These are phyloP conservation scores for Microascus cirrosus DNA, from an alignment of 2,329 filamentous ascomycete genomes.

Conservation along the genomic window DNA sequence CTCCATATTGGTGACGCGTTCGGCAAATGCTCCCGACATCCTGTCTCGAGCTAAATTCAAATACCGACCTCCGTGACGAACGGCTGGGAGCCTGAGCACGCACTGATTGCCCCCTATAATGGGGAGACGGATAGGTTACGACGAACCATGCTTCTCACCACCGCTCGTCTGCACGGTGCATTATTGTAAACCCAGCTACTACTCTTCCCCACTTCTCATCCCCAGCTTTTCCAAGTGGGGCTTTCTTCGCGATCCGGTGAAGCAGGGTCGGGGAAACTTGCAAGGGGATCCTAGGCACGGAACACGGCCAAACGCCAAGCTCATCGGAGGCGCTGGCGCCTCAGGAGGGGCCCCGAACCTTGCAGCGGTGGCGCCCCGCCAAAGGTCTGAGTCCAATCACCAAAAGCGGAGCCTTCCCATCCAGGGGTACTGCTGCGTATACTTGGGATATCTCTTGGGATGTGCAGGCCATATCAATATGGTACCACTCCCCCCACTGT, in stretches of 20 bases:
- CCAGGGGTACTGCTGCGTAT: neutral
- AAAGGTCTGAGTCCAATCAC: neutral
- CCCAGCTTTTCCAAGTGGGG: no score
- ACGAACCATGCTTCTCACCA: neutral
- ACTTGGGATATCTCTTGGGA: no score
- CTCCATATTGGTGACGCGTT: neutral
- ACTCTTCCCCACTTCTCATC: no score
- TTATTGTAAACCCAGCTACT: no score
- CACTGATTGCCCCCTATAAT: neutral
- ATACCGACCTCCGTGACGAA: neutral
- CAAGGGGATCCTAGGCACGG: neutral
- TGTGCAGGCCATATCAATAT: neutral
- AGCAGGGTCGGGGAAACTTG: neutral
- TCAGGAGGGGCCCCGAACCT: neutral
- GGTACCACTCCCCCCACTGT: neutral
- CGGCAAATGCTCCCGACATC: neutral
- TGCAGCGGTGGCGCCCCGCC: neutral
- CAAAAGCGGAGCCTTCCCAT: neutral
- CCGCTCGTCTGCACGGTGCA: neutral
- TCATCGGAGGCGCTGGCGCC: neutral
- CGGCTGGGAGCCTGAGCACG: neutral
- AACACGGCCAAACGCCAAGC: neutral
- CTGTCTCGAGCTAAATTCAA: neutral
- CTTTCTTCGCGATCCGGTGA: neutral
- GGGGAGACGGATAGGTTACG: neutral